phyloP scores from a whole-genome alignment of 768 basidiomycete species.

The Mycena vulgaris region DNA sequence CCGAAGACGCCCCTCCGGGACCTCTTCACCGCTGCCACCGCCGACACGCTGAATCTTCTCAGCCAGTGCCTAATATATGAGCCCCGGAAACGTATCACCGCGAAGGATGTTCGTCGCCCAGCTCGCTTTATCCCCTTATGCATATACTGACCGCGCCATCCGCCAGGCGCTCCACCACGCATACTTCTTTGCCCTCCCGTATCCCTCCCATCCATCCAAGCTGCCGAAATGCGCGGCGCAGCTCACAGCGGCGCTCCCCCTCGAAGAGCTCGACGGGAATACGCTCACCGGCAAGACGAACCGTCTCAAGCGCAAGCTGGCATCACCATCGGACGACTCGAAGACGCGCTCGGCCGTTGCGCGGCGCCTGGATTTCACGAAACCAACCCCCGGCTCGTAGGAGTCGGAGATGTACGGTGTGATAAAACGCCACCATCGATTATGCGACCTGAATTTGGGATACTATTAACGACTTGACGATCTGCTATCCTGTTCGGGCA shows the following conservation, averaged over 20 bases:
- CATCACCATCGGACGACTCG: constrained; percentile 67
- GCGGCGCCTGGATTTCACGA: constrained; percentile 80
- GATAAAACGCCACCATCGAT: not conserved
- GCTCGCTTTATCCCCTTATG: constrained; percentile 43
- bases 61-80: constrained; percentile 87
- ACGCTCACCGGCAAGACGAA: constrained; percentile 67
- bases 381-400: constrained; percentile 57
- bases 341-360: constrained; percentile 69
- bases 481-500: not conserved
- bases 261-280: constrained; percentile 87
- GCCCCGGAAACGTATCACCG: constrained; percentile 85
- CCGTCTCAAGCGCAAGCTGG: constrained; percentile 79
- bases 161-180: constrained; percentile 85
- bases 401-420: not conserved
- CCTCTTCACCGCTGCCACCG: constrained; percentile 92
- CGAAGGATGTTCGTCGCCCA: constrained; percentile 78
- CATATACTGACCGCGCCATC: not conserved
- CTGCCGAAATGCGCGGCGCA: constrained; percentile 81
- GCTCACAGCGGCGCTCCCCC: constrained; percentile 62
- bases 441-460: not conserved
- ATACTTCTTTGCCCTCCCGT: constrained; percentile 90
- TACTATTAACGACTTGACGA: constrained; percentile 6
- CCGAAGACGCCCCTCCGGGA: constrained; percentile 87
- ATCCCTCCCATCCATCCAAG: constrained; percentile 90
- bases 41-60: constrained; percentile 88